Conservation (phyloP, 352 stramenopile genomes). For the Phytophthora fragariaefolia region DNA sequence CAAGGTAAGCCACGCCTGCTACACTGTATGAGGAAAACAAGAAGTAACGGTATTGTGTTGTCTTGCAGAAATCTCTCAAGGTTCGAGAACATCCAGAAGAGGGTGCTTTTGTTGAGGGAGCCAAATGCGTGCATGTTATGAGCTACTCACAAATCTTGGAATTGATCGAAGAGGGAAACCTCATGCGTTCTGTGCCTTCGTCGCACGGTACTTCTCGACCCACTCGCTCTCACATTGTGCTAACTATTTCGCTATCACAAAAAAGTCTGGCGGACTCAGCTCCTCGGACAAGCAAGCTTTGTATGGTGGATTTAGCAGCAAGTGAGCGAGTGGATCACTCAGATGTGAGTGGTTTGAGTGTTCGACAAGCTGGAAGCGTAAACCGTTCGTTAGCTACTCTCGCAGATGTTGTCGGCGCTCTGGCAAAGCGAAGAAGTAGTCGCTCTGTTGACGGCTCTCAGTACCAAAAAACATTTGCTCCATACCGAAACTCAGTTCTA, state of each 20-base stretch:
- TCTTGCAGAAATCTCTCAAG: slow-evolving; percentile 62
- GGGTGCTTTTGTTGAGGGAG: slow-evolving; percentile 72
- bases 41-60: not conserved
- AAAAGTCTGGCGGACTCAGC: slow-evolving; percentile 15
- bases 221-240: slow-evolving; percentile 68
- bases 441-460: slow-evolving; percentile 9
- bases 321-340: slow-evolving; percentile 70
- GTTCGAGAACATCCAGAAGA: slow-evolving; percentile 76
- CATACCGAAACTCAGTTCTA: slow-evolving; percentile 91
- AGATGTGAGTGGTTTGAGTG: slow-evolving; percentile 47
- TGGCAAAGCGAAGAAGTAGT: slow-evolving; percentile 47
- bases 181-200: slow-evolving; percentile 55
- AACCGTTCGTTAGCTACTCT: slow-evolving; percentile 88
- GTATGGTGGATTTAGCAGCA: slow-evolving; percentile 73
- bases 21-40: too few relatives aligned
- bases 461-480: slow-evolving; percentile 60
- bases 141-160: slow-evolving; percentile 61
- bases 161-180: slow-evolving; percentile 71
- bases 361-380: slow-evolving; percentile 81
- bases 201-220: slow-evolving; percentile 57
- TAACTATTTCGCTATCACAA: slow-evolving; percentile 67
- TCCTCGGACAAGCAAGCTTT: slow-evolving; percentile 68
- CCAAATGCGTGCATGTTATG: slow-evolving; percentile 49
- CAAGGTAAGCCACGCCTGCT: slow-evolving; percentile 32
- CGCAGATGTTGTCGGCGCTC: slow-evolving; percentile 82